Evolutionary conservation across 306 rosid species (phyloP).

Genomic region (Lagenaria siceraria): DNA sequence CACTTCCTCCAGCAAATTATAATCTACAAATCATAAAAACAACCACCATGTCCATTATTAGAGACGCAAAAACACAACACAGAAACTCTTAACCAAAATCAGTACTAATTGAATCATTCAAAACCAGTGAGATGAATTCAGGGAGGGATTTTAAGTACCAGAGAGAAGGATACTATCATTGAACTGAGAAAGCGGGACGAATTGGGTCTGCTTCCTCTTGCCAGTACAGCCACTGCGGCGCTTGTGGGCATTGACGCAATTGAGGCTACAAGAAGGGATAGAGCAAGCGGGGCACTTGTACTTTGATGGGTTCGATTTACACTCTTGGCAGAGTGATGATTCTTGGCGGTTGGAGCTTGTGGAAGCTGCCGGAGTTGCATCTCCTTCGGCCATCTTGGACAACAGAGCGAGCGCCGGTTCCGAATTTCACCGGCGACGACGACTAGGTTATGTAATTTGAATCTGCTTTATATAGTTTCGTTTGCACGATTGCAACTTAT

Average conservation of each 20-base stretch:
- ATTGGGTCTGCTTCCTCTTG: constrained; percentile 48
- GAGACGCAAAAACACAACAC: background rate
- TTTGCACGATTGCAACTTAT: background rate
- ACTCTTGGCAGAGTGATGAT: constrained; percentile 43
- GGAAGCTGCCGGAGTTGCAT: constrained; percentile 11
- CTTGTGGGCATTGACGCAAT: constrained; percentile 83
- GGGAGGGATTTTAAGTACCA: constrained; percentile 30
- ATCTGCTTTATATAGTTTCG: background rate
- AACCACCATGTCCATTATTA: background rate
- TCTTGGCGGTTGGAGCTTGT: constrained; percentile 4
- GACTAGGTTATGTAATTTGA: constrained; percentile 3
- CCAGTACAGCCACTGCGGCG: constrained; percentile 59
- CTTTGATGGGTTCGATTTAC: constrained; percentile 50
- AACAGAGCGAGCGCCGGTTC: background rate
- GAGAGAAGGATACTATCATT: constrained; percentile 54
- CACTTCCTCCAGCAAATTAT: constrained; percentile 72
- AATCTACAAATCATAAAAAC: constrained; percentile 31
- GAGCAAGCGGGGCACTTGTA: constrained; percentile 89
- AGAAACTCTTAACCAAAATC: background rate
- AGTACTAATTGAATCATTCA: background rate
- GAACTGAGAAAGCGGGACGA: constrained; percentile 66
- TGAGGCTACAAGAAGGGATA: constrained; percentile 59
- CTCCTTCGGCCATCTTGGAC: constrained; percentile 12
- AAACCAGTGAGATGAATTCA: background rate
- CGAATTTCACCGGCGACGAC: background rate